phyloP scores from a whole-genome alignment of 257 asterid genomes.

The Schizonepeta tenuifolia region DNA sequence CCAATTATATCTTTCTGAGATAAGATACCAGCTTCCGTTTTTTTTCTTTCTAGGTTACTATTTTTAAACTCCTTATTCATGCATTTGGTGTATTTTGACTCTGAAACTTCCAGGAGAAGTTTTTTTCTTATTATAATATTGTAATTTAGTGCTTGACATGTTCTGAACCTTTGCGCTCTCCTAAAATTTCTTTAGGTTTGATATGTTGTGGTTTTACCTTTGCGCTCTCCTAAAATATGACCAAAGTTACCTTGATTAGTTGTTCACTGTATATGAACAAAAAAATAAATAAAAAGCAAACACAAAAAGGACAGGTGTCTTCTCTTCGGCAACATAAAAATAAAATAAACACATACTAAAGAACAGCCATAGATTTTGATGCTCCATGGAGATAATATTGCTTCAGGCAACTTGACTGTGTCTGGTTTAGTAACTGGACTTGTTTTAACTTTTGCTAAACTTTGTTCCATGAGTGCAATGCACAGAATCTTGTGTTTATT shows the following conservation, averaged over 20 bases:
- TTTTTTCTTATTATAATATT: background rate
- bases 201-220: constrained; percentile 4
- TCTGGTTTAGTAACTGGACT: constrained; percentile 7
- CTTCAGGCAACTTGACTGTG: background rate
- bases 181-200: background rate
- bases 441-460: background rate
- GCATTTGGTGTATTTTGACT: constrained; percentile 1
- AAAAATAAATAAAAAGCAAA: background rate
- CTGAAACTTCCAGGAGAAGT: background rate
- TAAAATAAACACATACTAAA: background rate
- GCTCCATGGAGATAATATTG: background rate
- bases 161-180: background rate
- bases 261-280: background rate
- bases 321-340: background rate
- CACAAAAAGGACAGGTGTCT: background rate
- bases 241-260: constrained; percentile 8
- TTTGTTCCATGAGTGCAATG: background rate
- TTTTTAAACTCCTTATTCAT: background rate
- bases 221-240: too few relatives aligned
- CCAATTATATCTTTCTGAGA: background rate
- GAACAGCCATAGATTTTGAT: background rate
- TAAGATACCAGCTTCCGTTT: constrained; percentile 12
- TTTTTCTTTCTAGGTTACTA: background rate
- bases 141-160: background rate
- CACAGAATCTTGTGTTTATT: background rate